Evolutionary conservation across 1,284 basidiomycete genomes (phyloP).

Genomic region (Trametes sp.): DNA sequence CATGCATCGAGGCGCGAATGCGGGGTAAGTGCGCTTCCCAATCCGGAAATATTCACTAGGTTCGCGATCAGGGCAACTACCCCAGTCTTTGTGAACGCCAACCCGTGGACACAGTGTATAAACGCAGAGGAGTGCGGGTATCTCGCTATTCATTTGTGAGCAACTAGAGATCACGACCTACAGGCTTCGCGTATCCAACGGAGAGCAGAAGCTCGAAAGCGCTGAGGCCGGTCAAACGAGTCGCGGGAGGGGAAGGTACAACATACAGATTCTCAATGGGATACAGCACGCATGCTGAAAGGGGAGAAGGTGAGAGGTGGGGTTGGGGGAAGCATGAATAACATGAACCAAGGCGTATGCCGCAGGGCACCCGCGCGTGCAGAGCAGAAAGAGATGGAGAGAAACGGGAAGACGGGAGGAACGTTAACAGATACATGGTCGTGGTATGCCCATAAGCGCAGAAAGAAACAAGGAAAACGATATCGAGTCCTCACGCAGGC

Average conservation of each 20-base stretch:
- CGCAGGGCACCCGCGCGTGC: background rate
- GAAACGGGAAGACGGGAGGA: slow-evolving; percentile 2
- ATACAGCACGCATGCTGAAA: background rate
- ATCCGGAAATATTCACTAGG: background rate
- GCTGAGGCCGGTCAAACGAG: background rate
- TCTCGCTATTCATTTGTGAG: slow-evolving; percentile 7
- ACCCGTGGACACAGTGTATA: too few species aligned
- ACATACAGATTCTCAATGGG: slow-evolving; percentile 5
- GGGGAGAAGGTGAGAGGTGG: background rate
- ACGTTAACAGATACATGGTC: slow-evolving; percentile 15
- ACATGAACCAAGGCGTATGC: background rate
- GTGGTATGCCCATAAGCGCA: slow-evolving; percentile 13
- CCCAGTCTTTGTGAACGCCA: background rate
- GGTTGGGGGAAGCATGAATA: background rate
- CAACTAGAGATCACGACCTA: slow-evolving; percentile 10
- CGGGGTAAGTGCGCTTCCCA: background rate
- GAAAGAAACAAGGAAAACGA: background rate
- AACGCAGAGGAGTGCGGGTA: background rate
- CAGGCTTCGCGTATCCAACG: slow-evolving; percentile 13
- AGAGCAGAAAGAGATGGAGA: background rate
- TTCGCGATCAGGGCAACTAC: background rate
- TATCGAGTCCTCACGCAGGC: background rate
- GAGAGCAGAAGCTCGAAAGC: slow-evolving; percentile 10
- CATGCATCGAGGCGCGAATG: background rate
- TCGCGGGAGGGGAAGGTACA: background rate